Percentiles rank a stretch among this genome's conserved stretches.
Evolutionary conservation across 2,329 filamentous ascomycete genomes (phyloP).

Genomic region (Exserohilum turcica): DNA sequence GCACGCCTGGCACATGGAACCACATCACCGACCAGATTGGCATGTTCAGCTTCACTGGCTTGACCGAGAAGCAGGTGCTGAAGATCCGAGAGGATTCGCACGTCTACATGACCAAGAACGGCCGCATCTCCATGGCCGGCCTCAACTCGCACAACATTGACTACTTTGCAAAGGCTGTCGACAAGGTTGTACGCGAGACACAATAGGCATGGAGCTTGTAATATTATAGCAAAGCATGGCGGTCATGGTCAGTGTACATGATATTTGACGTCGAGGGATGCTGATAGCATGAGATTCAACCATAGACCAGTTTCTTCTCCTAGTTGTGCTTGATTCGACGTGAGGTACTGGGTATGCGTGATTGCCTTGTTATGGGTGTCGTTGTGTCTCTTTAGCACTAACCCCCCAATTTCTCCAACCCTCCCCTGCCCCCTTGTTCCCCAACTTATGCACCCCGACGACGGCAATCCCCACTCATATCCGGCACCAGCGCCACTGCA

Average conservation of each 20-base stretch:
- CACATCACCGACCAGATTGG: constrained; percentile 99
- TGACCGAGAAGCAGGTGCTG: constrained; percentile 73
- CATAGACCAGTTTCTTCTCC: neutral
- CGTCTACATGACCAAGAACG: constrained; percentile 96
- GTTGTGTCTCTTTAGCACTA: no score
- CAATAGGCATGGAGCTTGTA: constrained; percentile 28
- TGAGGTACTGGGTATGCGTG: no score
- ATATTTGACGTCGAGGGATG: neutral
- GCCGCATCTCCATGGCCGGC: constrained; percentile 97
- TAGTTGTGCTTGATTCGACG: no score
- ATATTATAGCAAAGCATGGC: neutral
- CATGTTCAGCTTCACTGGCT: constrained; percentile 96
- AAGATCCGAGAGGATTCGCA: constrained; percentile 73
- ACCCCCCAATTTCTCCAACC: neutral
- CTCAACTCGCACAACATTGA: constrained; percentile 90
- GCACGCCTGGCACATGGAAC: constrained; percentile 89
- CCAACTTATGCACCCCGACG: no score
- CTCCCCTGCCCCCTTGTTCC: no score
- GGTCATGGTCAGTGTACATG: neutral
- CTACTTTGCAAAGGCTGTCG: constrained; percentile 87
- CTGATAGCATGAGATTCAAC: neutral
- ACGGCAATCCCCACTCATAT: neutral
- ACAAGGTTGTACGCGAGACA: constrained; percentile 74
- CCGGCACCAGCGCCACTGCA: constrained; percentile 66
- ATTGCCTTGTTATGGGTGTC: no score